Evolutionary conservation across 345 rosid species (phyloP), one percentile per base, ranked within the genome.

Genomic region (Eucalyptus rudis): DNA sequence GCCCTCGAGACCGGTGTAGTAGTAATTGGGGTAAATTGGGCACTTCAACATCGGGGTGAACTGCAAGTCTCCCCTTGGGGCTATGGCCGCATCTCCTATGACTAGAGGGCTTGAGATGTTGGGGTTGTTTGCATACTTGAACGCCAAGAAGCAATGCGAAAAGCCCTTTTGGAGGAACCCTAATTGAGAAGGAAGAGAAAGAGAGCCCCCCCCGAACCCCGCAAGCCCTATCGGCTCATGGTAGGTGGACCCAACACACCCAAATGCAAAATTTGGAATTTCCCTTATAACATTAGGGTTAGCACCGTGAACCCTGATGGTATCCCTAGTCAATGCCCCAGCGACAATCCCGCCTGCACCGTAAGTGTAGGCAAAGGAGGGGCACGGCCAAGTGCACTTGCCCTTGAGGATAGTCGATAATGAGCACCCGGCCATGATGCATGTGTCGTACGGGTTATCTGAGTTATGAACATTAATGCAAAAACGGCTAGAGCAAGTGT

Each of bases 151-250:
- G 89, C 98, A 96, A 68, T 96, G 97, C 84, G 98, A 94, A 90
- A 97, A 97, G 8, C 96, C 97, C 90, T 92, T 97, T 58, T 91
- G 91, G 89, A 93, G 93, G 89, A 96, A 91, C 89, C 99, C 99
- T 87, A 97, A 87, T 36, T 96, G 98, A 3, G 97, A 94, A 49
- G 98, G 97, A 45, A 96, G 81, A 31, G 97, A 95, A 47, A 97
- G 96, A 25, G 91, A n/a, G 29, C 99, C 98, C 91, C 92, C 96
- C 43, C 98, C 98, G 91, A 97, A 97, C 88, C 98, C 99, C 24
- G 95, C 97, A 87, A 97, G 94, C 51, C 99, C 99, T 50, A 95
- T 91, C 36, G 98, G 96, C 86, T 96, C 98, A 3, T 86, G 92
- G 90, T 96, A 96, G 19, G 98, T 92, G 25, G 99, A 93, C 4